Evolutionary conservation across 75 land plant species (phyloP).

Genomic region (Sequoia sempervirens): DNA sequence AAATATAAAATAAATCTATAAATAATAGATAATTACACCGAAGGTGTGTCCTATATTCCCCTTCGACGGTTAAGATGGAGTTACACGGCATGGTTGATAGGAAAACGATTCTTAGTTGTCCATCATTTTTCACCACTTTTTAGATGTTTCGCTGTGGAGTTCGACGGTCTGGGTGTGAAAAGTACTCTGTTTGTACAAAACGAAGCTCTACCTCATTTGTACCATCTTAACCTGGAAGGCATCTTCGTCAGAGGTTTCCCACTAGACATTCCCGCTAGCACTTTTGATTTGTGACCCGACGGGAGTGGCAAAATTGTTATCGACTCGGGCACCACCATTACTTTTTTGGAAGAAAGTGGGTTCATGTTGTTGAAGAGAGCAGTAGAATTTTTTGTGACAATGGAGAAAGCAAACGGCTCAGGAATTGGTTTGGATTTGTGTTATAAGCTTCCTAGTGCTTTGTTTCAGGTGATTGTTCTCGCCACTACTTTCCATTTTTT

Average conservation of each 20-base stretch:
- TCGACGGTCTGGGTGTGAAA: background rate
- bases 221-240: constrained; percentile 21
- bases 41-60: no score
- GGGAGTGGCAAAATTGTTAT: constrained; percentile 20
- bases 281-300: constrained; percentile 8
- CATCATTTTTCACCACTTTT: no score
- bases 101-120: no score
- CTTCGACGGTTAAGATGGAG: no score
- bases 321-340: constrained; percentile 26
- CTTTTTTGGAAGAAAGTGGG: constrained; percentile 11
- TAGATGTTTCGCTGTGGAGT: constrained; percentile 9
- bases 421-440: constrained; percentile 13
- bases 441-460: background rate
- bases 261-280: constrained; percentile 5
- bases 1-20: no score
- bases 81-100: no score
- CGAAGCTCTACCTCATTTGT: constrained; percentile 12
- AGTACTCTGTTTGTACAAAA: constrained; percentile 16
- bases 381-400: background rate
- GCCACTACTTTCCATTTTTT: constrained; percentile 17
- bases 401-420: constrained; percentile 10
- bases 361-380: background rate
- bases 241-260: constrained; percentile 12
- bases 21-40: no score
- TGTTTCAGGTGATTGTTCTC: background rate